These are phyloP conservation scores for Cyclotella atomus DNA, from an alignment of 108 stramenopile species.

Conservation along the genomic window DNA sequence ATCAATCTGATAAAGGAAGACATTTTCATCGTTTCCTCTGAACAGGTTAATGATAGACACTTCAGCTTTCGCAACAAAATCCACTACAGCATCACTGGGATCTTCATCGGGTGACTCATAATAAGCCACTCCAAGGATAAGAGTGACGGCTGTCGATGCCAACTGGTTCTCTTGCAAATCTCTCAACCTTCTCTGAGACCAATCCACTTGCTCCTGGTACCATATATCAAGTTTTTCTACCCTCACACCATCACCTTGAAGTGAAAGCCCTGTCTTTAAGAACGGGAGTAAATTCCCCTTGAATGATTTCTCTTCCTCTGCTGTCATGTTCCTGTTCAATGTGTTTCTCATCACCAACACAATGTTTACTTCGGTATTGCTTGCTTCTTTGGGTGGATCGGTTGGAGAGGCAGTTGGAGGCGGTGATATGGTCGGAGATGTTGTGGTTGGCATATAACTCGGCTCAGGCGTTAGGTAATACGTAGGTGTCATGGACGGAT, in stretches of 20 bases:
- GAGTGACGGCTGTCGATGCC: background rate
- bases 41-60: background rate
- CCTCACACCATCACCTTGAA: background rate
- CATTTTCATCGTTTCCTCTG: background rate
- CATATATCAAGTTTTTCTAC: background rate
- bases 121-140: background rate
- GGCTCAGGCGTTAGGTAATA: background rate
- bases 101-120: background rate
- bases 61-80: background rate
- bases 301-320: background rate
- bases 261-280: too few species aligned
- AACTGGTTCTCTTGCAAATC: background rate
- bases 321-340: background rate
- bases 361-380: background rate
- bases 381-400: background rate
- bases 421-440: background rate
- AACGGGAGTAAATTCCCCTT: background rate
- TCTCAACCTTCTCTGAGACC: background rate
- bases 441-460: conserved; percentile 4
- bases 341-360: background rate
- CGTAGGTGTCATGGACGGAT: background rate
- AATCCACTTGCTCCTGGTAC: background rate
- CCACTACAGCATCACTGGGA: background rate
- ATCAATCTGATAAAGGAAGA: background rate
- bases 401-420: background rate